Base-by-base conservation (phyloP, 768 basidiomycete genomes). In the Mycena kentingensis region DNA sequence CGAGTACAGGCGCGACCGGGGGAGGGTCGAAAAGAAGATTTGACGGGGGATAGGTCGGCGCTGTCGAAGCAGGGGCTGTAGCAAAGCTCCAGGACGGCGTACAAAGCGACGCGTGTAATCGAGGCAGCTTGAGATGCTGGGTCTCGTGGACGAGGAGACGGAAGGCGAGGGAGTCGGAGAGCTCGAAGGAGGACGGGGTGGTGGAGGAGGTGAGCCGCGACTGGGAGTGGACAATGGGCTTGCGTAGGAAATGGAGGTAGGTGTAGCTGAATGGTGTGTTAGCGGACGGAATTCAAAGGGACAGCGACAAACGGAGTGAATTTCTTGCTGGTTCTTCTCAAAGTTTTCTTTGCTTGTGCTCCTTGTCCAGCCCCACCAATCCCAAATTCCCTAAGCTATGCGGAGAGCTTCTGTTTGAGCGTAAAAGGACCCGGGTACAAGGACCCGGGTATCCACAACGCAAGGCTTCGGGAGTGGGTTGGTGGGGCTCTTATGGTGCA, bases 331-430 rank as follows among this genome's bases (percentile, higher is more conserved):
- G 72, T 97, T 93, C 67, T 91, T 84, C 67, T 92, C 91, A 68
- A 93, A 99, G 73, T 93, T 94, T 64, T 98, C 96, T 74, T 98
- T n/a, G n/a, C n/a, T n/a, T n/a, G n/a, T n/a, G n/a, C n/a, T n/a
- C n/a, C n/a, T n/a, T n/a, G n/a, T n/a, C n/a, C n/a, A n/a, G n/a
- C n/a, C n/a, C n/a, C n/a, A n/a, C n/a, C n/a, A n/a, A n/a, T n/a
- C n/a, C n/a, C n/a, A n/a, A n/a, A n/a, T n/a, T n/a, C n/a, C n/a
- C n/a, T n/a, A n/a, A n/a, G n/a, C n/a, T n/a, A n/a, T n/a, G n/a
- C n/a, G n/a, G n/a, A n/a, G n/a, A n/a, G n/a, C n/a, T n/a, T n/a
- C n/a, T n/a, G n/a, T n/a, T n/a, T n/a, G n/a, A n/a, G n/a, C n/a
- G n/a, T n/a, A n/a, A n/a, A n/a, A n/a, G n/a, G n/a, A n/a, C n/a